Evolutionary conservation across 352 stramenopile genomes (phyloP).

Genomic region (Pythium vanterpoolii): DNA sequence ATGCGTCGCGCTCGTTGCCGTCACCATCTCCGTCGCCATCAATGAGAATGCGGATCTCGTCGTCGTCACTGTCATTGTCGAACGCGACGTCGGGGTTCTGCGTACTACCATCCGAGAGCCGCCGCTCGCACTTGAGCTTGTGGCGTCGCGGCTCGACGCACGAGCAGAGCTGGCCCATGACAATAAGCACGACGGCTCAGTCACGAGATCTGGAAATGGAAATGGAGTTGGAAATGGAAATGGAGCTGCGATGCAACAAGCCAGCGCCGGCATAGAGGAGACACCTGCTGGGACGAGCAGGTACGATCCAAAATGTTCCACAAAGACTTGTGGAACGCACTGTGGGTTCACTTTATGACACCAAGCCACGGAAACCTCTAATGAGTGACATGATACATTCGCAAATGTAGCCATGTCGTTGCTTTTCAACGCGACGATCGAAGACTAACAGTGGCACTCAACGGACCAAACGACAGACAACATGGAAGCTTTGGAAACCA

Average conservation of each 20-base stretch:
- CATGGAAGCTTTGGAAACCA: neutral
- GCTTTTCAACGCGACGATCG: neutral
- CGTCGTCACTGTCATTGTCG: constrained; percentile 1
- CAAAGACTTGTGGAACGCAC: constrained; percentile 10
- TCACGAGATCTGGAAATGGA: neutral
- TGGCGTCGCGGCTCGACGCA: constrained; percentile 53
- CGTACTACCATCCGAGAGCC: constrained; percentile 43
- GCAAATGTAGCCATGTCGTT: constrained; percentile 3
- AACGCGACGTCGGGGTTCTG: neutral
- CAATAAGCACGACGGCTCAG: neutral
- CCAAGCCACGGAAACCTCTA: neutral
- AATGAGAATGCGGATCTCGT: constrained; percentile 42
- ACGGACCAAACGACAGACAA: neutral
- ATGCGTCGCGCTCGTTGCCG: constrained; percentile 17
- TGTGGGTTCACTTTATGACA: constrained; percentile 12
- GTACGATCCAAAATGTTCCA: constrained; percentile 10
- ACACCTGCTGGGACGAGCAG: constrained; percentile 10
- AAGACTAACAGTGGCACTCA: neutral
- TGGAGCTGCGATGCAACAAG: too few relatives aligned
- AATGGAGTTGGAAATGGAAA: neutral
- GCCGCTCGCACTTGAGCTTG: constrained; percentile 45
- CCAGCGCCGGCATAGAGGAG: neutral
- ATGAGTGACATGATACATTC: constrained; percentile 8
- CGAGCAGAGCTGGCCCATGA: constrained; percentile 76
- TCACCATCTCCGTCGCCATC: constrained; percentile 24